These are phyloP conservation scores for Nitzschia sp. DNA, from an alignment of 108 stramenopile species.

Conservation along the genomic window DNA sequence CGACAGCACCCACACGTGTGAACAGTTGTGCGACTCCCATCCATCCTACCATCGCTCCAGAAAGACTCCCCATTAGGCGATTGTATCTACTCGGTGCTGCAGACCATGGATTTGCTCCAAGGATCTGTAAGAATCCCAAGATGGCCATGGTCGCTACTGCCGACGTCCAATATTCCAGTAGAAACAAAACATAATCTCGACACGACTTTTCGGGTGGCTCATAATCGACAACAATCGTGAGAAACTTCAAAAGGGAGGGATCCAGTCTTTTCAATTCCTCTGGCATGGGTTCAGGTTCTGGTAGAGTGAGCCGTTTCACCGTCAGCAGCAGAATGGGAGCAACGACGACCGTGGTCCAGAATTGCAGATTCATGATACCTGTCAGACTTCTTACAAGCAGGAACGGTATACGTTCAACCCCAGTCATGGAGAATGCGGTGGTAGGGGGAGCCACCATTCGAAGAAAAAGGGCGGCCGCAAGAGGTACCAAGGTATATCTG, in stretches of 20 bases:
- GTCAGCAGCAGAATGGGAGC: constrained; percentile 20
- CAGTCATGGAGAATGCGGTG: not conserved
- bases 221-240: not conserved
- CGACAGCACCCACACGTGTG: constrained; percentile 57
- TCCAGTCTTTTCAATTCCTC: constrained; percentile 21
- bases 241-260: constrained; percentile 18
- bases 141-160: constrained; percentile 39
- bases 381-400: not conserved
- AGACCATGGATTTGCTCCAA: not conserved
- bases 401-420: not conserved
- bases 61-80: not conserved
- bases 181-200: constrained; percentile 44
- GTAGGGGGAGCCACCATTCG: not conserved
- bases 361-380: constrained; percentile 23
- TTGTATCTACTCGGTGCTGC: not conserved
- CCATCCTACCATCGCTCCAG: constrained; percentile 13
- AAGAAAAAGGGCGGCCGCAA: constrained; percentile 15
- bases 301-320: not conserved
- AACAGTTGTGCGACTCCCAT: constrained; percentile 32
- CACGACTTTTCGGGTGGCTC: constrained; percentile 17
- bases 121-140: constrained; percentile 8
- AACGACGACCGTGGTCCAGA: constrained; percentile 35
- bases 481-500: constrained; percentile 20
- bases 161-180: constrained; percentile 67
- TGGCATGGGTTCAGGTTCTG: constrained; percentile 25